These are phyloP conservation scores for Stemphylium lycopersici DNA, from an alignment of 2,329 filamentous ascomycete species.

Conservation along the genomic window DNA sequence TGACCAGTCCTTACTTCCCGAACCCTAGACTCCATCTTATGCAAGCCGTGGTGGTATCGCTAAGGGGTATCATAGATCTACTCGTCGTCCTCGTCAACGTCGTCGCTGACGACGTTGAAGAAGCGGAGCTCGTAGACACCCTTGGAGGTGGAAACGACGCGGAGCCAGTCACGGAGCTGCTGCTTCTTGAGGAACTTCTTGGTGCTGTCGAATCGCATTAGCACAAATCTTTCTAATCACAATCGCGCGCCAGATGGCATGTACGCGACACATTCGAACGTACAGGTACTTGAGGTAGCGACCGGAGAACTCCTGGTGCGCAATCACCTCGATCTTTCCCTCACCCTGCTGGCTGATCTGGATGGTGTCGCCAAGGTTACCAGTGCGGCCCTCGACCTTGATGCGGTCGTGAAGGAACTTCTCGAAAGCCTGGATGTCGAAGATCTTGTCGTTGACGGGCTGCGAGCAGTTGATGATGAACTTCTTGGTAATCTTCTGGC, in stretches of 20 bases:
- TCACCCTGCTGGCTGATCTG: constrained; percentile 89
- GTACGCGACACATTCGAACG: constrained; percentile 48
- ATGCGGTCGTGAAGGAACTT: constrained; percentile 99
- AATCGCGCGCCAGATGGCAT: background rate
- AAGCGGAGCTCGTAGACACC: constrained; percentile 99
- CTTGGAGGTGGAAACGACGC: constrained; percentile 96
- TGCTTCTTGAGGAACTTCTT: constrained; percentile 99
- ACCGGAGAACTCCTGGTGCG: constrained; percentile 97
- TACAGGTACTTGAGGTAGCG: constrained; percentile 99
- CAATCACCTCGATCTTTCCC: constrained; percentile 97
- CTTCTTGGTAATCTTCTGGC: constrained; percentile 85
- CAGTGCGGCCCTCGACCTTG: constrained; percentile 98
- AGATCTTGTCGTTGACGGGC: constrained; percentile 99
- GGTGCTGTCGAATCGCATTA: constrained; percentile 66
- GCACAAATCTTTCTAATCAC: background rate
- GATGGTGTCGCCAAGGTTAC: constrained; percentile 95
- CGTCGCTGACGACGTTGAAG: constrained; percentile 99
- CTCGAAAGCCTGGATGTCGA: constrained; percentile 97
- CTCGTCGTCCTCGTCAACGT: constrained; percentile 97
- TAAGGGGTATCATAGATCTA: constrained; percentile 60
- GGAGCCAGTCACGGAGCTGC: constrained; percentile 99
- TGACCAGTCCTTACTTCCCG: constrained; percentile 25
- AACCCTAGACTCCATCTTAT: constrained; percentile 24
- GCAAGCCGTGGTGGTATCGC: constrained; percentile 23
- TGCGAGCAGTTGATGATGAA: constrained; percentile 99